Percentiles rank a stretch among this genome's conserved stretches.
phyloP scores from a whole-genome alignment of 1,284 basidiomycete genomes.

The Ustilago tritici region DNA sequence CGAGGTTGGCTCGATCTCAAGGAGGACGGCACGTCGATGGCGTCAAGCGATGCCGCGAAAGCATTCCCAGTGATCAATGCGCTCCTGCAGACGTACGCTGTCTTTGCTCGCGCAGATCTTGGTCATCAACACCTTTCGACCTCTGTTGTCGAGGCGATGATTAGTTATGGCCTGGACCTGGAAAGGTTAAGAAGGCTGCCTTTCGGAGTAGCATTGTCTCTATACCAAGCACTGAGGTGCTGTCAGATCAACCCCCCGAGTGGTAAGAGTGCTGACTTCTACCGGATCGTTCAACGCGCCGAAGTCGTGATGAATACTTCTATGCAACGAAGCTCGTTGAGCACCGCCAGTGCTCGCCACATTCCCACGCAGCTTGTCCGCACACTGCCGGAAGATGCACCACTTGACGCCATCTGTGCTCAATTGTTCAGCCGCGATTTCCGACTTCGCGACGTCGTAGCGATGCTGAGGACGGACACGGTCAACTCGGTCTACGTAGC shows the following conservation, averaged over 20 bases:
- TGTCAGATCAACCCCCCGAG: slow-evolving; percentile 82
- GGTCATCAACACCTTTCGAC: slow-evolving; percentile 3
- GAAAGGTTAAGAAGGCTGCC: slow-evolving; percentile 74
- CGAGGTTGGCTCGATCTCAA: slow-evolving; percentile 15
- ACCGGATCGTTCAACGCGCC: slow-evolving; percentile 80
- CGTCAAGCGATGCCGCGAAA: neutral
- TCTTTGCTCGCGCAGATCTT: slow-evolving; percentile 9
- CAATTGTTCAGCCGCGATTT: slow-evolving; percentile 61
- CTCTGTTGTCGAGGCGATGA: slow-evolving; percentile 76
- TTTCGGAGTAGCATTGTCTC: slow-evolving; percentile 80
- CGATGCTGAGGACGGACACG: slow-evolving; percentile 60
- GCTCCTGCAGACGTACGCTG: slow-evolving; percentile 12
- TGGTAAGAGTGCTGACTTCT: slow-evolving; percentile 79
- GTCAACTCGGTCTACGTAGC: slow-evolving; percentile 49
- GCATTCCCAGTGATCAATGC: slow-evolving; percentile 27
- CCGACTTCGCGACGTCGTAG: slow-evolving; percentile 62
- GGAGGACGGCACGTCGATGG: neutral
- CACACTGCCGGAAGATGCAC: slow-evolving; percentile 42
- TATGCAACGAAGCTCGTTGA: slow-evolving; percentile 14
- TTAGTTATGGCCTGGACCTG: slow-evolving; percentile 73
- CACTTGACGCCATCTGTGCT: slow-evolving; percentile 60
- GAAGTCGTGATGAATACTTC: slow-evolving; percentile 74
- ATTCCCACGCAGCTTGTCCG: slow-evolving; percentile 21
- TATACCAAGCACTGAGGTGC: slow-evolving; percentile 83
- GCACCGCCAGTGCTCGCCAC: slow-evolving; percentile 14